A percentile compares a stretch with the other conserved stretches of the same genome.
Evolutionary conservation across 768 basidiomycete genomes (phyloP).

Genomic region (Phlebiopsis gigantea): DNA sequence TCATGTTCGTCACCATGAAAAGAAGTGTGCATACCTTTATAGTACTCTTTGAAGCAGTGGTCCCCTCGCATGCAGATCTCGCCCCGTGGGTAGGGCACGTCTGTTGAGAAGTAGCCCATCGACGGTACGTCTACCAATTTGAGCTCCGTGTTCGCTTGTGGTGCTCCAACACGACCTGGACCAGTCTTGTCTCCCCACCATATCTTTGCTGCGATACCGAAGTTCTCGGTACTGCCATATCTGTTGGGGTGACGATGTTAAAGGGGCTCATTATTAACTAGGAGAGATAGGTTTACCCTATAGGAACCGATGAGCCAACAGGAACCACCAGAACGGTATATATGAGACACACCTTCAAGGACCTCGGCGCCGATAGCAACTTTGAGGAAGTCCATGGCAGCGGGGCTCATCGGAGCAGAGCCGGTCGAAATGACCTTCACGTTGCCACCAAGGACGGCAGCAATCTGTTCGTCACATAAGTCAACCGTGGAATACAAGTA

Average conservation of each 20-base stretch:
- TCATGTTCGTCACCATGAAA: background rate
- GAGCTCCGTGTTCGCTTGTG: conserved; percentile 67
- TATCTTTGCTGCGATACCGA: conserved; percentile 53
- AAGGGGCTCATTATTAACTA: too few relatives aligned
- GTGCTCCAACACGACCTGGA: conserved; percentile 80
- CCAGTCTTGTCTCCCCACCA: conserved; percentile 55
- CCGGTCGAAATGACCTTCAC: conserved; percentile 66
- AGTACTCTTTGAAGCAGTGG: conserved; percentile 61
- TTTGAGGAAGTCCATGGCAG: conserved; percentile 89
- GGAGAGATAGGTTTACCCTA: too few relatives aligned
- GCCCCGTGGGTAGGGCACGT: conserved; percentile 87
- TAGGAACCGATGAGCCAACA: too few relatives aligned
- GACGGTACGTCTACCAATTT: conserved; percentile 88
- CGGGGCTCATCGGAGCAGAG: conserved; percentile 81
- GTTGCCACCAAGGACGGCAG: conserved; percentile 78
- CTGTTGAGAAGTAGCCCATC: conserved; percentile 84
- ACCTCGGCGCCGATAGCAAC: conserved; percentile 74
- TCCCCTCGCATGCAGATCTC: conserved; percentile 73
- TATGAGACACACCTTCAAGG: conserved; percentile 79
- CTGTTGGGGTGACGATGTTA: too few relatives aligned
- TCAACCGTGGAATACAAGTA: too few relatives aligned
- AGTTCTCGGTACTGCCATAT: conserved; percentile 89
- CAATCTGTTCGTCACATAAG: too few relatives aligned
- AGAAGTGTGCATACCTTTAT: conserved; percentile 53
- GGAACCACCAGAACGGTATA: too few relatives aligned